These are phyloP conservation scores for Geotrichum cucujoidarum DNA, from an alignment of 1,139 yeast genomes.

Conservation along the genomic window DNA sequence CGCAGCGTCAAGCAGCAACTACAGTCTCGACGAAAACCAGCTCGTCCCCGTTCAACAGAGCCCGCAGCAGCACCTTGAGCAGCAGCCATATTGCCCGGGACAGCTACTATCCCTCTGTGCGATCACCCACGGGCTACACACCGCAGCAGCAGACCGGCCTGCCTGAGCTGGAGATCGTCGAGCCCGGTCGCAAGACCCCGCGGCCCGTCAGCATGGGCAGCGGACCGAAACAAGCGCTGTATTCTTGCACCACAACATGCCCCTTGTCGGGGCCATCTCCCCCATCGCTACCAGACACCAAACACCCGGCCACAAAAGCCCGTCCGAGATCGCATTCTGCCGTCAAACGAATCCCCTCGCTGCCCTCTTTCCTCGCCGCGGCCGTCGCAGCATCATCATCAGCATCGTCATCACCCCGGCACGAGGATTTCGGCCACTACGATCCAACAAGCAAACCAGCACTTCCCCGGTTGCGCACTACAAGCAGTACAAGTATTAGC, in stretches of 20 bases:
- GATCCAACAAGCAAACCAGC: not conserved
- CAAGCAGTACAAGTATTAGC: too few species aligned
- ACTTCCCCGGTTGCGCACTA: not conserved
- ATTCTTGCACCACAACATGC: not conserved
- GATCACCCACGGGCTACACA: too few species aligned
- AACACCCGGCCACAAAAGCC: not conserved
- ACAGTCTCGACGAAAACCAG: too few species aligned
- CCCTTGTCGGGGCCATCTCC: too few species aligned
- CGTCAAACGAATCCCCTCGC: not conserved
- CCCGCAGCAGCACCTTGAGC: too few species aligned
- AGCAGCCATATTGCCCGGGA: too few species aligned
- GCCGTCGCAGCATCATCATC: too few species aligned
- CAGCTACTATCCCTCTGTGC: not conserved
- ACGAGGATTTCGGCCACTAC: too few species aligned
- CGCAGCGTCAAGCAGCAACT: not conserved
- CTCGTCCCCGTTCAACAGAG: too few species aligned
- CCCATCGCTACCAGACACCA: too few species aligned
- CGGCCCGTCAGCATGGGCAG: not conserved
- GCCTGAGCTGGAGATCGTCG: not conserved
- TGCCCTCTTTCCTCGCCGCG: not conserved
- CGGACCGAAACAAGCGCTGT: not conserved
- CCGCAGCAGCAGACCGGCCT: not conserved
- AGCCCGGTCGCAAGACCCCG: not conserved
- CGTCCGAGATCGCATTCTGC: not conserved
- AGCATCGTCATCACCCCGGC: too few species aligned